Percentiles rank a stretch among this genome's conserved stretches.
These are phyloP conservation scores for Sonneratia alba DNA, from an alignment of 345 rosid genomes.

Conservation along the genomic window DNA sequence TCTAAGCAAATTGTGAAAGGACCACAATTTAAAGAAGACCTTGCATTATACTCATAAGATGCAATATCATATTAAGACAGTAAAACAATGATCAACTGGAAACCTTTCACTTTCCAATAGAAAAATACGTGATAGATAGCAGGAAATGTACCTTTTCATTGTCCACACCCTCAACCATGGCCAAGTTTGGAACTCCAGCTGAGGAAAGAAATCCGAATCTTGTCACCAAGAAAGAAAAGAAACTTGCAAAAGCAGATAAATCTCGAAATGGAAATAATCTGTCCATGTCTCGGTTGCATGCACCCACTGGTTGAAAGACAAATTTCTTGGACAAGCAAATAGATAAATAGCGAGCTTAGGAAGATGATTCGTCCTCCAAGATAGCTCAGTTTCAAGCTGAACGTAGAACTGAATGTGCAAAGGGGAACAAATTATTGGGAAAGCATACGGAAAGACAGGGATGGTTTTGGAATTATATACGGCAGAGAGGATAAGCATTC, in stretches of 20 bases:
- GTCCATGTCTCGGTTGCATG: neutral
- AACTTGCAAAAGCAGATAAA: neutral
- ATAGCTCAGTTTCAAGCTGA: neutral
- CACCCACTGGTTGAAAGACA: neutral
- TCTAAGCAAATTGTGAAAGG: neutral
- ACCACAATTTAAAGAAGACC: neutral
- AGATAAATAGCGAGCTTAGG: neutral
- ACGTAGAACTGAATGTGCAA: neutral
- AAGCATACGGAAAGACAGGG: neutral
- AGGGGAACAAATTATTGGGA: neutral
- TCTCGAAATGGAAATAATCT: neutral
- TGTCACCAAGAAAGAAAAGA: neutral
- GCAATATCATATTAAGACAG: neutral
- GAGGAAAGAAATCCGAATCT: slow-evolving; percentile 16
- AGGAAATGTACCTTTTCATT: slow-evolving; percentile 52
- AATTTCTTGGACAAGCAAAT: neutral
- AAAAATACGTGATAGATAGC: neutral
- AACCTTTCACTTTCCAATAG: neutral
- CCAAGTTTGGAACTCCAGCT: slow-evolving; percentile 81
- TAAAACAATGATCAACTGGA: neutral
- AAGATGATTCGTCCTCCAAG: neutral
- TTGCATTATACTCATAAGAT: neutral
- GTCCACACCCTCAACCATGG: slow-evolving; percentile 66
- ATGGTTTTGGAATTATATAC: neutral
- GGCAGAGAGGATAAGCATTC: neutral